Conservation (phyloP, 2,329 filamentous ascomycete species). For the Talaromyces sp. region DNA sequence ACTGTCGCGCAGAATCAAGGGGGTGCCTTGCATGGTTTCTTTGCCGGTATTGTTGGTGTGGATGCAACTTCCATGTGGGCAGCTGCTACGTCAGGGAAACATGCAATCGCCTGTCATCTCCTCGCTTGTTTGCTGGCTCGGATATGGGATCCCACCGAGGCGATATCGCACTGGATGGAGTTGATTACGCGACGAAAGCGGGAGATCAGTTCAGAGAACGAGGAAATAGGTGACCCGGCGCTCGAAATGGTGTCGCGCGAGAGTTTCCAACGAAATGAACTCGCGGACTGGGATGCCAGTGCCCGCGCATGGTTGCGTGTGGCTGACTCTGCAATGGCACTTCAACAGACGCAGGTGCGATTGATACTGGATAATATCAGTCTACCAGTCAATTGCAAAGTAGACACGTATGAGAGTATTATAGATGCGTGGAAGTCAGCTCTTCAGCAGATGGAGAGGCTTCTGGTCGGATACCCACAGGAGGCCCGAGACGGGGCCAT, state of each 20-base stretch:
- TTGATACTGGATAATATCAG: background rate
- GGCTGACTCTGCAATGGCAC: background rate
- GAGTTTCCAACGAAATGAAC: background rate
- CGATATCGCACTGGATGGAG: constrained; percentile 29
- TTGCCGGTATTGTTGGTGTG: constrained; percentile 11
- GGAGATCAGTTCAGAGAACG: background rate
- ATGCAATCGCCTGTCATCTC: constrained; percentile 27
- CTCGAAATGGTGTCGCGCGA: background rate
- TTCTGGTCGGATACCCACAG: background rate
- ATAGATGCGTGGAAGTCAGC: background rate
- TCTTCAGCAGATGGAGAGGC: background rate
- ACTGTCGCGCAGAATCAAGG: too few relatives aligned
- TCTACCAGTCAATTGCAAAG: background rate
- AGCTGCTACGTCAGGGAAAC: constrained; percentile 21
- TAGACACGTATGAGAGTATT: background rate
- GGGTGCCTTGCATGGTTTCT: background rate
- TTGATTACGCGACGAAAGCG: constrained; percentile 13
- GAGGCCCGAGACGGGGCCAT: background rate
- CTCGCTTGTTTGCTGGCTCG: constrained; percentile 29
- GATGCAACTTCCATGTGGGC: constrained; percentile 19
- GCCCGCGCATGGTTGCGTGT: constrained; percentile 1
- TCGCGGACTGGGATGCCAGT: constrained; percentile 4
- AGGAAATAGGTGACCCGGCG: background rate
- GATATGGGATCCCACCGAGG: constrained; percentile 19
- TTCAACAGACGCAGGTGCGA: background rate